These are phyloP conservation scores for Populus simonii DNA, from an alignment of 345 rosid genomes.

Conservation along the genomic window DNA sequence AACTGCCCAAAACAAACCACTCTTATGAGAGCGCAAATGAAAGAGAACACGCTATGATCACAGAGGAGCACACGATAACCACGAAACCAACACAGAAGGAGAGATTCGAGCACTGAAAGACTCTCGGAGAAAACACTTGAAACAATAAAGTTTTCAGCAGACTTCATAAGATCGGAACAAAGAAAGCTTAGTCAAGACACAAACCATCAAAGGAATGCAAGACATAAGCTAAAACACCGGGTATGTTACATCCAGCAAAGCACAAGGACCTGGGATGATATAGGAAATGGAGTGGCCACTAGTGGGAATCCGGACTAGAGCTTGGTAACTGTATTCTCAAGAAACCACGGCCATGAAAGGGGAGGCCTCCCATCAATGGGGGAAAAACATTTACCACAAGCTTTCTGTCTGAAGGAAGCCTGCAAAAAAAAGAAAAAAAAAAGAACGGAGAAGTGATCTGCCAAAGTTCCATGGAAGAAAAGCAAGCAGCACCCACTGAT, in stretches of 20 bases:
- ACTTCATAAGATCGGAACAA: conserved; percentile 20
- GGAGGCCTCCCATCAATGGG: conserved; percentile 27
- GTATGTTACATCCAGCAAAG: conserved; percentile 28
- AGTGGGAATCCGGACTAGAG: conserved; percentile 27
- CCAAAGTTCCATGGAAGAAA: conserved; percentile 48
- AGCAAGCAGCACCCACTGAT: conserved; percentile 30
- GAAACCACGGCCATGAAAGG: conserved; percentile 36
- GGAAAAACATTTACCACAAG: conserved; percentile 38
- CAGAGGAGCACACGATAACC: not conserved
- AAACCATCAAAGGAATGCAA: not conserved
- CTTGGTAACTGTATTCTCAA: conserved; percentile 40
- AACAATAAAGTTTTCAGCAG: conserved; percentile 12
- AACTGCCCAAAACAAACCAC: conserved; percentile 25
- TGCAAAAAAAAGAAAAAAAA: conserved; percentile 30
- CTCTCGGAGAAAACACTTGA: conserved; percentile 6
- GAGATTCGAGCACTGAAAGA: conserved; percentile 2
- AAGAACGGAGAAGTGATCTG: conserved; percentile 13
- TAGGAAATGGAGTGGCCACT: conserved; percentile 13
- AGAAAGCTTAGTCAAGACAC: conserved; percentile 19
- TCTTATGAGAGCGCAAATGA: not conserved
- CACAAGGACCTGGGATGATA: conserved; percentile 7
- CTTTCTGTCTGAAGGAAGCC: conserved; percentile 39
- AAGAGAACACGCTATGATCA: not conserved
- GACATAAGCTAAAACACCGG: conserved; percentile 28
- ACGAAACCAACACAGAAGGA: not conserved